Evolutionary conservation across 2,329 filamentous ascomycete species (phyloP), one percentile per base, ranked within the genome.

Genomic region (Ophiosphaerella korrae): DNA sequence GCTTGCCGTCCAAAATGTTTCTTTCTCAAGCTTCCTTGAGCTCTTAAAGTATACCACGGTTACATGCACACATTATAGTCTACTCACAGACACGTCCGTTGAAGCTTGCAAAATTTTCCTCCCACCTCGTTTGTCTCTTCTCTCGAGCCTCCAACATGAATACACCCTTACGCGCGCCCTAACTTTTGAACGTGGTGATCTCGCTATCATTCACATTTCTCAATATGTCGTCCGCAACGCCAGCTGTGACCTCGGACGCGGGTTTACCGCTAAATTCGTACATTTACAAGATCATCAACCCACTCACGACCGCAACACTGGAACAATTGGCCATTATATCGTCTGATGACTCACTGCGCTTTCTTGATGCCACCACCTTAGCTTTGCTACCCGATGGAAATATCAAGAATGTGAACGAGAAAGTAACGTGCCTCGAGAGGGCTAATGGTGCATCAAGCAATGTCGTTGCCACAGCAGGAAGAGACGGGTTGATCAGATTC

Each of bases 291-390:
- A 64, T 74, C 43, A 61, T 72, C 38, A 63, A 68, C 39, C 63
- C 66, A 16, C 63, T 71, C 48, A 68, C 61, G 29, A 72, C 68
- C 54, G 59, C 55, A 1, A 54, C 60, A 47, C 64, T 61, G 33
- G 64, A 69, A 32, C 61, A 68, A 5, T 77, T 89, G 35, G 84
- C 83, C 1, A 80, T 84, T 13, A 88, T 88, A 49, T 83, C 86
- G 3, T 90, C 88, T 0, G 87, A 91, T 74, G 84, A 90, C 72
- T 81, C 78, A n/a, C 77, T 92, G 16, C 82, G 84, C 24, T 74
- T 90, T 14, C 82, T 92, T 57, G 81, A 89, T 67, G 82, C 86
- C 0, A 58, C 75, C 1, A 80, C 78, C 21, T 76, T 92, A 21
- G 77, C 78, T 46, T 68, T 77, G 3, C 78, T 82, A 0, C 80